These are phyloP conservation scores for Cadophora sp. DNA, from an alignment of 2,329 filamentous ascomycete species.

Conservation along the genomic window DNA sequence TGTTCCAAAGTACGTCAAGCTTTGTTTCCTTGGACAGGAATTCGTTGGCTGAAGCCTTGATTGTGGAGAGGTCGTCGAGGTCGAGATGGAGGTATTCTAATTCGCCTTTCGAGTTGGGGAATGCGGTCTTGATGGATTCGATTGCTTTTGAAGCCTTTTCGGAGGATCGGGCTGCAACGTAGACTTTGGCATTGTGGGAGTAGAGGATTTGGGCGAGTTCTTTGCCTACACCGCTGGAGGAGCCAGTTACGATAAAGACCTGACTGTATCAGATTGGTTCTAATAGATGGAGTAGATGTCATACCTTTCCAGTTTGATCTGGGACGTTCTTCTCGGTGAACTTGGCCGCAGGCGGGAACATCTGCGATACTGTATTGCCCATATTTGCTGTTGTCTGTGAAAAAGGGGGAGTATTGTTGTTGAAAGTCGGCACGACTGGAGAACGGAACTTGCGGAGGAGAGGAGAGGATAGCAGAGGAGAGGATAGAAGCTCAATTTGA, in stretches of 20 bases:
- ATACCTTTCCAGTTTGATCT: constrained; percentile 43
- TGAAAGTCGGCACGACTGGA: not conserved
- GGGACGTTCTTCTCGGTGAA: constrained; percentile 46
- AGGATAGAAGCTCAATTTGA: not conserved
- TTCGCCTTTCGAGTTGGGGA: constrained; percentile 44
- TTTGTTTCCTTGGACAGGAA: constrained; percentile 47
- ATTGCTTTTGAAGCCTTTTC: constrained; percentile 50
- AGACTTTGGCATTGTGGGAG: constrained; percentile 52
- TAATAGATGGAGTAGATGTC: not conserved
- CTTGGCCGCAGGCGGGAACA: constrained; percentile 37
- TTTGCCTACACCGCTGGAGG: constrained; percentile 49
- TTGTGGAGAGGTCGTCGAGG: constrained; percentile 49
- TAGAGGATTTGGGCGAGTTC: constrained; percentile 51
- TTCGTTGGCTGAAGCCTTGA: constrained; percentile 47
- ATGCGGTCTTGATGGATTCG: constrained; percentile 46
- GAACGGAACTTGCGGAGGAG: not conserved
- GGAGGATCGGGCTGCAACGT: constrained; percentile 51
- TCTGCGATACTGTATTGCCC: constrained; percentile 31
- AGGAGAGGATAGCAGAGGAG: not conserved
- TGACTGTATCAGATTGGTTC: constrained; percentile 15
- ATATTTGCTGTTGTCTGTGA: constrained; percentile 39
- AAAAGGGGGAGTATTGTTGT: not conserved
- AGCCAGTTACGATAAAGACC: constrained; percentile 50
- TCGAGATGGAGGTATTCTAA: constrained; percentile 49
- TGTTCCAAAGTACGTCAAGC: constrained; percentile 51